Conservation (phyloP, 225 moss, liverwort and hornwort genomes). For the Bryum argenteum region DNA sequence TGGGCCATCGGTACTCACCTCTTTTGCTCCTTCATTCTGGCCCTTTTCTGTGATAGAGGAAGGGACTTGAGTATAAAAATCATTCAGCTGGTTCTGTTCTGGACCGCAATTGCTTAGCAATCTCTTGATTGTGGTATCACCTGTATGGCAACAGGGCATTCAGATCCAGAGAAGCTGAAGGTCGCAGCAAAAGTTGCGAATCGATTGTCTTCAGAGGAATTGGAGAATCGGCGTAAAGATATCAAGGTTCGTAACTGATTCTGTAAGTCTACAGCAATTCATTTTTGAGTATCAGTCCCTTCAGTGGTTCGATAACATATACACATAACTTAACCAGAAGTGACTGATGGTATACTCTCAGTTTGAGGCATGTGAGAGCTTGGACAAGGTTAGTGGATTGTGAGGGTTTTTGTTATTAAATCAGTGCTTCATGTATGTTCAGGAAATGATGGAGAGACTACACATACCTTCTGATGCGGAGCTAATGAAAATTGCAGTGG, state of each 20-base stretch:
- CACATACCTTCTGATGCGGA: conserved; percentile 92
- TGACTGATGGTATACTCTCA: no score
- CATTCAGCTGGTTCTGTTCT: conserved; percentile 11
- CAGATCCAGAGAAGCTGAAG: conserved; percentile 91
- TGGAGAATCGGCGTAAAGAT: conserved; percentile 80
- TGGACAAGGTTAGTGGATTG: not conserved
- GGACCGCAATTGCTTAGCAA: no score
- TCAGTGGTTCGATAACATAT: no score
- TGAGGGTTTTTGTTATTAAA: conserved; percentile 16
- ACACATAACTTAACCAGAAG: no score
- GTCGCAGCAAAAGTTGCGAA: conserved; percentile 69
- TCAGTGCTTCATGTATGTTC: conserved; percentile 23
- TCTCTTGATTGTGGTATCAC: conserved; percentile 19
- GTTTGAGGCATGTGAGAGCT: no score
- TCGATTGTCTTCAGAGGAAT: conserved; percentile 68
- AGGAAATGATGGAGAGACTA: conserved; percentile 89
- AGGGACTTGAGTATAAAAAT: no score
- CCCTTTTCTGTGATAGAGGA: no score
- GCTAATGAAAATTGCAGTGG: conserved; percentile 92
- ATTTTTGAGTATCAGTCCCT: not conserved
- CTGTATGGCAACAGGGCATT: conserved; percentile 64
- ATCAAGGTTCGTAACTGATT: conserved; percentile 55
- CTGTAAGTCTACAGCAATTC: conserved; percentile 1
- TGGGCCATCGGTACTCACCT: conserved; percentile 81
- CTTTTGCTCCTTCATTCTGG: not conserved